These are phyloP conservation scores for Hevea brasiliensis DNA, from an alignment of 345 rosid genomes.

Conservation along the genomic window DNA sequence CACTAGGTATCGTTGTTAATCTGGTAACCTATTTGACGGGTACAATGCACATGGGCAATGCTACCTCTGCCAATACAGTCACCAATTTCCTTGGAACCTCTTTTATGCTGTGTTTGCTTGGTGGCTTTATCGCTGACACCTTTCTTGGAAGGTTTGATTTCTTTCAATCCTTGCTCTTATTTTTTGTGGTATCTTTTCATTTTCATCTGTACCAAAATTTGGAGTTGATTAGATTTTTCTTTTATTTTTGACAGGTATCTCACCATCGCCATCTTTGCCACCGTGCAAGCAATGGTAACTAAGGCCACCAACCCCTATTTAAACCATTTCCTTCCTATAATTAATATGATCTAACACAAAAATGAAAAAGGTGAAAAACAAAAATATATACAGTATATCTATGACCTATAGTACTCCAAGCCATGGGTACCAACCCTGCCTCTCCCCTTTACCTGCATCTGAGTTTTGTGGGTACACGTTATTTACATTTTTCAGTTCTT, in stretches of 20 bases:
- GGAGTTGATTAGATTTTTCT: neutral
- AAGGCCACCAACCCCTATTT: neutral
- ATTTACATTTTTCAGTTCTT: neutral
- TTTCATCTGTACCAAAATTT: neutral
- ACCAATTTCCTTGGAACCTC: constrained; percentile 95
- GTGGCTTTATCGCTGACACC: constrained; percentile 93
- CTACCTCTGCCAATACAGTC: constrained; percentile 77
- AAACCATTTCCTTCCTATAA: neutral
- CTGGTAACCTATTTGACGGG: constrained; percentile 88
- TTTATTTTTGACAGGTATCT: constrained; percentile 53
- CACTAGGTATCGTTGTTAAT: constrained; percentile 89
- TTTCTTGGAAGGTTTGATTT: constrained; percentile 77
- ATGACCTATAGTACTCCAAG: too few species aligned
- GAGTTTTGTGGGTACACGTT: constrained; percentile 10
- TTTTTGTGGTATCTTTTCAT: neutral
- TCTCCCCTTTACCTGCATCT: constrained; percentile 5
- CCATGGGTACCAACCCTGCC: neutral
- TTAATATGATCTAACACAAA: neutral
- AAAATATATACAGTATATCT: neutral
- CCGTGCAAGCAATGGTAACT: constrained; percentile 75
- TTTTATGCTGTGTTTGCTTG: constrained; percentile 89
- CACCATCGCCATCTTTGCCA: constrained; percentile 80
- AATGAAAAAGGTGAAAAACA: neutral
- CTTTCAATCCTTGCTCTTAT: neutral
- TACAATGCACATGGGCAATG: constrained; percentile 89